Base-by-base conservation (phyloP, 2,329 filamentous ascomycete genomes). In the Neoascochyta sp. region DNA sequence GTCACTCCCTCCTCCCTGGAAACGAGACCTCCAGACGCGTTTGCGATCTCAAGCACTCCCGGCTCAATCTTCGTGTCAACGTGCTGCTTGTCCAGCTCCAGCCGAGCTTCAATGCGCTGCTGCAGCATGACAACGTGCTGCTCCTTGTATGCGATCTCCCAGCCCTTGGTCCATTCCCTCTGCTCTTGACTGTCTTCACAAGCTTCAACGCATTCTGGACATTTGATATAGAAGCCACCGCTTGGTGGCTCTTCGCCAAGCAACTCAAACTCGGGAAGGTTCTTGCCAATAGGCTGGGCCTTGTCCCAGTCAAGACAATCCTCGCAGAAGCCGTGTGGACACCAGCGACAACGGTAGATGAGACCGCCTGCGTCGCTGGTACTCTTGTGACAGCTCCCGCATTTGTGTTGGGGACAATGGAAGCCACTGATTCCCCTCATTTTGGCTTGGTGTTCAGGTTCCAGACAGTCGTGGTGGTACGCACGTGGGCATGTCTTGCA, bases 341-440 rank as follows among this genome's bases (percentile, higher is more conserved):
- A 81, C 64, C 67, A 75, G 7, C 72, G 64, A 45, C 76, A 80
- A 13, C 71, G 65, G 49, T 69, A 71, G 15, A 73, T 62, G 34
- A 74, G 54, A 9, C 69, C 70, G 1, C 69, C 70, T 3, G 67
- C 69, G 18, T 71, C 66, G 0, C 53, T 53, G 0, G 74, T 74
- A 33, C 70, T 72, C 44, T 73, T 73, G 2, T 58, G 56, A 36
- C 76, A 80, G 22, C 73, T 67, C 3, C 45, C 53, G 39, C 76
- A 80, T 23, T 67, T 54, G 41, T 81, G 76, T 24, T 78, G 74
- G 0, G 74, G 60, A 36, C 76, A 81, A 38, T 65, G 65, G 40
- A 75, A 77, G n/a, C 65, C 62, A 14, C 50, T 54, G 37, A 61
- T 66, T 4, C 62, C 60, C 15, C 61, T 66, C 0, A 67, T 62